Evolutionary conservation across 208 protist species (phyloP), one percentile per base, ranked within the genome.

Genomic region (Acanthamoeba castellanii): DNA sequence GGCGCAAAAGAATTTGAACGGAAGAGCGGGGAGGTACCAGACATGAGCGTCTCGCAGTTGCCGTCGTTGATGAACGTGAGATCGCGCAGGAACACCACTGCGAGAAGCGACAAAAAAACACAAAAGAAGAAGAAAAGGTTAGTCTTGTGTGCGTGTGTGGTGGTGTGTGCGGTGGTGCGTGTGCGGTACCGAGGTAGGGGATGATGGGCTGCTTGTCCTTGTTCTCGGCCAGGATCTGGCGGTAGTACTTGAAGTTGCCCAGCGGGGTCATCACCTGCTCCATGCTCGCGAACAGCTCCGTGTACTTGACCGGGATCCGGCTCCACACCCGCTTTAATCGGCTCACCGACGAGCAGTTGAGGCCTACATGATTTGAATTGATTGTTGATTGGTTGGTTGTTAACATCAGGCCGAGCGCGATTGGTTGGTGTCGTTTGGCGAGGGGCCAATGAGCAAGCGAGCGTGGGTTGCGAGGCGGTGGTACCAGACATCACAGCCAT

Each of bases 41-140:
- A 85, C 76, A 85, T 85, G 45, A 85, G 76, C 16, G 76, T 85
- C 76, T 85, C 76, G 76, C 76, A 85, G 76, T 85, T 85, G 47
- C 76, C 76, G 76, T 85, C 76, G 45, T 85, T 85, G 76, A 85
- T 85, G 76, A 85, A 85, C 11, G 76, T 85, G 47, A 85, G 76
- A 30, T 85, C 76, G 30, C 76, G 76, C 76, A 85, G 47, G 76
- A 85, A 85, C 42, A 85, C 76, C 37, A 85, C 72, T 82, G 72
- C 14, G 37, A 37, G 37, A 9, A 0, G n/a, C n/a, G n/a, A n/a
- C n/a, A n/a, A n/a, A n/a, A n/a, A n/a, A n/a, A n/a, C n/a, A n/a
- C n/a, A n/a, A n/a, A n/a, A n/a, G n/a, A n/a, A n/a, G n/a, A n/a
- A n/a, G n/a, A 47, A 13, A 25, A 70, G 22, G 27, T 34, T 20